Evolutionary conservation across 2,329 filamentous ascomycete species (phyloP).

Genomic region (Penicillium hesseltinei): DNA sequence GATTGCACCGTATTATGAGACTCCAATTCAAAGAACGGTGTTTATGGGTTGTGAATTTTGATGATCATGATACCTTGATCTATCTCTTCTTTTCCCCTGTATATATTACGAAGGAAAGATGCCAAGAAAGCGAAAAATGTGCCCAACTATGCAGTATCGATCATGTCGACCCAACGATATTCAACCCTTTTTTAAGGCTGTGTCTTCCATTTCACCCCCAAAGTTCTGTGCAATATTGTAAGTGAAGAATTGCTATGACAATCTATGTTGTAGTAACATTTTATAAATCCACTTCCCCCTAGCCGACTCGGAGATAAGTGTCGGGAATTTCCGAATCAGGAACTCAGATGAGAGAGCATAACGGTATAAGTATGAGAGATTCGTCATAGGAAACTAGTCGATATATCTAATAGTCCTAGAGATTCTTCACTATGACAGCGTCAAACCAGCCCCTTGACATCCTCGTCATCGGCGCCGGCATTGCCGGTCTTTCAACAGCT

Average conservation of each 20-base stretch:
- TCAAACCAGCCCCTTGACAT: conserved; percentile 14
- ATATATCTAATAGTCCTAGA: background rate
- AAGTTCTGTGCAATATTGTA: too few species aligned
- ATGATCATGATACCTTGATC: background rate
- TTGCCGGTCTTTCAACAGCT: conserved; percentile 34
- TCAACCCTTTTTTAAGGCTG: background rate
- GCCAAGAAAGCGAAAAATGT: background rate
- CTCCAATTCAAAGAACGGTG: conserved; percentile 52
- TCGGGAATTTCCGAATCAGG: background rate
- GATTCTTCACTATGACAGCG: background rate
- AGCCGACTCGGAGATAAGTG: background rate
- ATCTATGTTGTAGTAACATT: background rate
- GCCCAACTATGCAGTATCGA: background rate
- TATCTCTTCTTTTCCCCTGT: background rate
- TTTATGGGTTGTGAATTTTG: conserved; percentile 46
- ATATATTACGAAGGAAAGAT: background rate
- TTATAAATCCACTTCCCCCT: background rate
- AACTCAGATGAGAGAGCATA: background rate
- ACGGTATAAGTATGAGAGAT: background rate
- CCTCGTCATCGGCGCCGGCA: conserved; percentile 34
- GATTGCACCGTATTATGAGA: conserved; percentile 56
- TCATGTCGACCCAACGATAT: background rate
- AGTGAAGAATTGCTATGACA: background rate
- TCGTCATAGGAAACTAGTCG: background rate
- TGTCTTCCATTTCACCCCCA: background rate